Percentiles rank a stretch among this genome's conserved stretches.
These are phyloP conservation scores for Boletus rex-veris DNA, from an alignment of 768 basidiomycete species.

Conservation along the genomic window DNA sequence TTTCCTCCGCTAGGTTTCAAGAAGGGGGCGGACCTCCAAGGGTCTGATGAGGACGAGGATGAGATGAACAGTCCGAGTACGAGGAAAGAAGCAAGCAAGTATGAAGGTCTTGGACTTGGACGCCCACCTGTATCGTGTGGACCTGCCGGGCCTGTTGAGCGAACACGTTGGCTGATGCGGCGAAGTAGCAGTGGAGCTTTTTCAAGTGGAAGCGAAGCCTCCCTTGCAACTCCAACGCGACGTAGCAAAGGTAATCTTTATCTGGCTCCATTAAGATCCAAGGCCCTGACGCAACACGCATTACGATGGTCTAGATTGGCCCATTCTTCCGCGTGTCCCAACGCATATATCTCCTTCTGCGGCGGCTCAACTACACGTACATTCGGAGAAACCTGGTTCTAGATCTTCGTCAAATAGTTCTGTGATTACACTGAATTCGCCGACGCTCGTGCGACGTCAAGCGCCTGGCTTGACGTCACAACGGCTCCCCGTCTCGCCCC, in stretches of 20 bases:
- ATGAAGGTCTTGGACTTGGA: constrained; percentile 65
- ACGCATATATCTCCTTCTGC: constrained; percentile 47
- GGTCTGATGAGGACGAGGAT: constrained; percentile 62
- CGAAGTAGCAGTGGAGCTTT: constrained; percentile 81
- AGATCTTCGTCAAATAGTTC: constrained; percentile 57
- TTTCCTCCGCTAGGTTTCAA: constrained; percentile 46
- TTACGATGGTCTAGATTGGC: constrained; percentile 44
- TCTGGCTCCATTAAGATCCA: constrained; percentile 33
- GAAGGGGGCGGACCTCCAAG: constrained; percentile 30
- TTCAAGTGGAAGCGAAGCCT: constrained; percentile 69
- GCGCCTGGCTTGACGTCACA: constrained; percentile 25
- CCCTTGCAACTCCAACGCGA: constrained; percentile 62
- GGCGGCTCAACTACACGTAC: constrained; percentile 34
- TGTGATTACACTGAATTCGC: constrained; percentile 43
- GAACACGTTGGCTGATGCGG: constrained; percentile 63
- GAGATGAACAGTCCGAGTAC: constrained; percentile 60
- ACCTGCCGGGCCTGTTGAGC: constrained; percentile 35
- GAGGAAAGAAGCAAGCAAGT: constrained; percentile 48
- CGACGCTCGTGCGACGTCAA: constrained; percentile 39
- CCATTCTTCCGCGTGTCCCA: constrained; percentile 48
- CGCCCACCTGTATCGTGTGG: constrained; percentile 39
- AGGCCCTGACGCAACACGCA: neutral
- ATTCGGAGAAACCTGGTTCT: constrained; percentile 50
- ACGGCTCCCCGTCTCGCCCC: constrained; percentile 20
- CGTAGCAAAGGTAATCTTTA: constrained; percentile 45